Base-by-base conservation (phyloP, 2,329 filamentous ascomycete species). In the Tolypocladium sp. region DNA sequence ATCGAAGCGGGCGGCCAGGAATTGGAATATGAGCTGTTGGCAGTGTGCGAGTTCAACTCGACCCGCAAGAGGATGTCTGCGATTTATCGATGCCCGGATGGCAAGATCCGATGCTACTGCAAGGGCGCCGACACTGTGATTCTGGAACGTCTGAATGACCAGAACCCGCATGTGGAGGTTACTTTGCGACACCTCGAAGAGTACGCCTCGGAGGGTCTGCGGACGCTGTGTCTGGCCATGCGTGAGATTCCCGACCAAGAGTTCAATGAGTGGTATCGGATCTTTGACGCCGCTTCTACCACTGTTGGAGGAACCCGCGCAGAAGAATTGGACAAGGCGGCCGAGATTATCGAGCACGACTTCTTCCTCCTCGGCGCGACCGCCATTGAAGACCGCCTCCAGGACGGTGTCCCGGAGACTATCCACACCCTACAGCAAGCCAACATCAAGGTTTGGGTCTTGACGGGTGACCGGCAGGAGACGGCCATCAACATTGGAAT, bases 401-500 rank as follows among this genome's bases (percentile, higher is more conserved):
- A 99, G 73, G 95, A 99, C 67, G 94, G 95, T 58, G 94, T 99
- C 20, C 94, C 94, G 2, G 94, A 99, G 73, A 99, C 94, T 0
- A 99, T 99, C 60, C 92, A 97, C 72, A 99, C 94, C 0, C 80
- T 99, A 35, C 95, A 99, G 73, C 90, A 92, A 64, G 94, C 95
- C 30, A 93, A 92, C 57, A 97, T 99, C 80, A 99, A 99, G 76
- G 88, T 99, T 58, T 99, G 94, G 94, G 94, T 99, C 25, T 76
- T 99, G 73, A 99, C 94, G 44, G 94, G 94, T 67, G 94, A 99
- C 78, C 86, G 94, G 68, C 95, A 99, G 75, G 94, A 99, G 75
- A 99, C 94, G 35, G 94, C 94, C 59, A 99, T 99, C 82, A 99
- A 99, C 73, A 99, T 99, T 65, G 94, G 95, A 64, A 99, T 99